Evolutionary conservation across 805 yeast genomes (phyloP).

Genomic region (Candida golubevii): DNA sequence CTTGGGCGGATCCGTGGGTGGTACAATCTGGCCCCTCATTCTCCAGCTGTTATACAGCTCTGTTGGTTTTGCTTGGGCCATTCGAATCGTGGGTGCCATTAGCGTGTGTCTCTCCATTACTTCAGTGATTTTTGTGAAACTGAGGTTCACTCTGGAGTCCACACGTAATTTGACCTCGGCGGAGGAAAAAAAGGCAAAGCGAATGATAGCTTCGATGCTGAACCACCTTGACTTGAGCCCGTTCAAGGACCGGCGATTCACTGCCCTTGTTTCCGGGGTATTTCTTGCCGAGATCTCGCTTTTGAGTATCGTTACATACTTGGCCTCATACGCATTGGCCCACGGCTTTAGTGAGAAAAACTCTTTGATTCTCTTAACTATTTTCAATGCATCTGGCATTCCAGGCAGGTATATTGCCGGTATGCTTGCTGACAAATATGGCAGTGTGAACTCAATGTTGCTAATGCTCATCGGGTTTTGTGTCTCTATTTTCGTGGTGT

Average conservation of each 20-base stretch:
- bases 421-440: slow-evolving; percentile 47
- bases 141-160: slow-evolving; percentile 17
- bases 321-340: slow-evolving; percentile 52
- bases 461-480: slow-evolving; percentile 44
- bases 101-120: slow-evolving; percentile 23
- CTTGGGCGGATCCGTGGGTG: slow-evolving; percentile 66
- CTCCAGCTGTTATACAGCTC: slow-evolving; percentile 40
- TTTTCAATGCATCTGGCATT: slow-evolving; percentile 44
- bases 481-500: slow-evolving; percentile 47
- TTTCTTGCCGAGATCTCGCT: slow-evolving; percentile 49
- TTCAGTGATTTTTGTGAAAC: slow-evolving; percentile 26
- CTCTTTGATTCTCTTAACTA: slow-evolving; percentile 43
- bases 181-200: background rate
- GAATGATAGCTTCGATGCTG: background rate
- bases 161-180: background rate
- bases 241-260: slow-evolving; percentile 35
- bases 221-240: slow-evolving; percentile 35
- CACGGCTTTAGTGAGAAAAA: slow-evolving; percentile 43
- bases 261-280: slow-evolving; percentile 36
- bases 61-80: slow-evolving; percentile 60
- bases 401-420: slow-evolving; percentile 57
- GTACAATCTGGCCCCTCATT: slow-evolving; percentile 55
- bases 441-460: slow-evolving; percentile 55
- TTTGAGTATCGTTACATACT: slow-evolving; percentile 49
- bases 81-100: slow-evolving; percentile 43